phyloP scores from a whole-genome alignment of 257 asterid species.

The Cordia subcordata region DNA sequence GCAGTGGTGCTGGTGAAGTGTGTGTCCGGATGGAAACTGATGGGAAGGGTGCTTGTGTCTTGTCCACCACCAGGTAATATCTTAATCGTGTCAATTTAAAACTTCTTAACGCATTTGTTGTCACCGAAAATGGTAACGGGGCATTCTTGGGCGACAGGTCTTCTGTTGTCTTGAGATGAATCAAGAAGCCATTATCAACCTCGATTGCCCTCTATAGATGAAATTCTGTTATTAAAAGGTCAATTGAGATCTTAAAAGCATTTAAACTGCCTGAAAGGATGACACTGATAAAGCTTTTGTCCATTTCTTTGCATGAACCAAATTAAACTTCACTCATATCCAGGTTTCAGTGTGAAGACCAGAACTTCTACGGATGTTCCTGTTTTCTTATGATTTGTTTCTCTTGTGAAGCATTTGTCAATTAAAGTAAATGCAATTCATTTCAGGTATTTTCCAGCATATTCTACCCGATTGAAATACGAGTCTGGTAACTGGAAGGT shows the following conservation, averaged over 20 bases:
- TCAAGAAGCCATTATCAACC: no score
- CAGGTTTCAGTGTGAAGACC: no score
- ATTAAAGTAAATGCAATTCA: no score
- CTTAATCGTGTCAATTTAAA: neutral
- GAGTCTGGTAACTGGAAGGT: slow-evolving; percentile 63
- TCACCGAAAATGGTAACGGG: neutral
- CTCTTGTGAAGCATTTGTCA: no score
- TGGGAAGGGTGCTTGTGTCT: slow-evolving; percentile 74
- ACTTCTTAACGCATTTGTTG: neutral
- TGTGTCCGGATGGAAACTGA: slow-evolving; percentile 67
- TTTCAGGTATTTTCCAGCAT: slow-evolving; percentile 82
- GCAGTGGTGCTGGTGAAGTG: slow-evolving; percentile 57
- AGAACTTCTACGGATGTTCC: neutral
- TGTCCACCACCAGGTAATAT: slow-evolving; percentile 80
- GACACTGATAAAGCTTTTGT: no score
- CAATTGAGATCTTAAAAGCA: no score
- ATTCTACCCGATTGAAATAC: slow-evolving; percentile 79
- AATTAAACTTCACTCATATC: no score
- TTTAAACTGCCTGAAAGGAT: no score
- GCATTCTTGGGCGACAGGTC: neutral
- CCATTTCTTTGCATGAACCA: no score
- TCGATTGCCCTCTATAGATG: no score
- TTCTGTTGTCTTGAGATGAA: neutral
- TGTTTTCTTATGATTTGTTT: neutral
- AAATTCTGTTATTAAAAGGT: no score